Evolutionary conservation across 148 eudicot species (phyloP).

Genomic region (Amaranthus cruentus): DNA sequence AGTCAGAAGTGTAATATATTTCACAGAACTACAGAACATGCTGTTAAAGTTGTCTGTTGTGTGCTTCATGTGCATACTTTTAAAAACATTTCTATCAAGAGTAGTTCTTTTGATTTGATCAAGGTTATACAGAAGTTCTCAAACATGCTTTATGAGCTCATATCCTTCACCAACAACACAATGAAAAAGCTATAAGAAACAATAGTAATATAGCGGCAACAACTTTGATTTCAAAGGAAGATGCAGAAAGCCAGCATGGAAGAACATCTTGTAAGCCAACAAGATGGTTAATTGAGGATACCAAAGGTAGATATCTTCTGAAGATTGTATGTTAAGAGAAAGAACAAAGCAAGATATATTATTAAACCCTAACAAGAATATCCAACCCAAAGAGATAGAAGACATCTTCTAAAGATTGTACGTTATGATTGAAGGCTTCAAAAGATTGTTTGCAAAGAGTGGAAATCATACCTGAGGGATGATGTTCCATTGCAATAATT

Average conservation of each 20-base stretch:
- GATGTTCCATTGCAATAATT: slow-evolving; percentile 91
- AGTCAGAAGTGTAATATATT: neutral
- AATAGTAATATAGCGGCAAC: too few species aligned
- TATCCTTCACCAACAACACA: too few species aligned
- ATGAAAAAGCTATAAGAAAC: too few species aligned
- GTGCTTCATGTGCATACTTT: neutral
- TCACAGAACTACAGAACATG: neutral
- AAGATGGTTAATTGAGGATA: too few species aligned
- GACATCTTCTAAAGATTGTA: neutral
- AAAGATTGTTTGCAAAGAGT: slow-evolving; percentile 6
- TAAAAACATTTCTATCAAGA: neutral
- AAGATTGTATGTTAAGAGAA: neutral
- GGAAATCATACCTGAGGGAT: slow-evolving; percentile 64
- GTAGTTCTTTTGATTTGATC: neutral
- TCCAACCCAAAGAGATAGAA: neutral
- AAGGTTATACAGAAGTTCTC: too few species aligned
- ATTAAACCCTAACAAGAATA: neutral
- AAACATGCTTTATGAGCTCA: too few species aligned
- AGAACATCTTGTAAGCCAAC: too few species aligned
- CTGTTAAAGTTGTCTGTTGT: neutral
- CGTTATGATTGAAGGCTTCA: neutral
- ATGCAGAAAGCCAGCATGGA: too few species aligned
- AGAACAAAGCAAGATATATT: neutral
- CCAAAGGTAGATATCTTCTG: neutral
- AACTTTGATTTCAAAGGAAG: too few species aligned